These are phyloP conservation scores for Colletotrichum tofieldiae DNA, from an alignment of 2,329 filamentous ascomycete genomes.

Conservation along the genomic window DNA sequence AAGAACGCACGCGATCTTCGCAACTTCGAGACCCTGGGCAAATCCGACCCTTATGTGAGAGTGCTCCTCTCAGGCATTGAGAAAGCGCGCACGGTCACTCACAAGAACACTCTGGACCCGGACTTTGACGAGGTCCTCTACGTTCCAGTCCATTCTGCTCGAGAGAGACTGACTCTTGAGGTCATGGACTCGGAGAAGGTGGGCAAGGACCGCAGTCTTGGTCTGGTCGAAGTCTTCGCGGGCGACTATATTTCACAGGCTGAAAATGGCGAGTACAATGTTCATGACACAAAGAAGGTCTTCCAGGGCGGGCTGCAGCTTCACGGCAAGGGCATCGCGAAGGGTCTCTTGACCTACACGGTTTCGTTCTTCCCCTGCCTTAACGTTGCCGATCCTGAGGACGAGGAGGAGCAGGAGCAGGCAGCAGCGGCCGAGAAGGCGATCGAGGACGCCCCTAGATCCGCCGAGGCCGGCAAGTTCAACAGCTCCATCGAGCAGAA, in stretches of 20 bases:
- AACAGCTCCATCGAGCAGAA: conserved; percentile 56
- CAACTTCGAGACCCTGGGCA: conserved; percentile 95
- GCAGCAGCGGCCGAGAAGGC: conserved; percentile 59
- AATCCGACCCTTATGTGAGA: conserved; percentile 95
- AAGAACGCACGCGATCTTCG: conserved; percentile 85
- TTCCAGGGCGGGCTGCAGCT: conserved; percentile 80
- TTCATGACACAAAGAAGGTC: conserved; percentile 81
- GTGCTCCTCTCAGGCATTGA: conserved; percentile 92
- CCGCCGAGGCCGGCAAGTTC: conserved; percentile 61
- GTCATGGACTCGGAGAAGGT: conserved; percentile 98
- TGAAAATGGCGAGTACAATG: conserved; percentile 84
- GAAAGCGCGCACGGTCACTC: conserved; percentile 93
- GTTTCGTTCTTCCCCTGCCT: conserved; percentile 92
- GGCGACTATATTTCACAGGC: conserved; percentile 85
- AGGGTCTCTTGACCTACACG: conserved; percentile 87
- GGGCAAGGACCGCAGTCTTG: conserved; percentile 90
- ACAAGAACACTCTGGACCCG: conserved; percentile 94
- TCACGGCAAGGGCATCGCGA: conserved; percentile 80
- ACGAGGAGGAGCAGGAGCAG: conserved; percentile 77
- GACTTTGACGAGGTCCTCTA: conserved; percentile 98
- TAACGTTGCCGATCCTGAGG: conserved; percentile 89
- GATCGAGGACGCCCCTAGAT: conserved; percentile 44
- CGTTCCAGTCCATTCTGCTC: conserved; percentile 86
- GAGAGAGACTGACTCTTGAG: conserved; percentile 89
- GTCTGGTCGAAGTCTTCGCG: conserved; percentile 82